These are phyloP conservation scores for Acacia pycnantha DNA, from an alignment of 331 rosid genomes.

Conservation along the genomic window DNA sequence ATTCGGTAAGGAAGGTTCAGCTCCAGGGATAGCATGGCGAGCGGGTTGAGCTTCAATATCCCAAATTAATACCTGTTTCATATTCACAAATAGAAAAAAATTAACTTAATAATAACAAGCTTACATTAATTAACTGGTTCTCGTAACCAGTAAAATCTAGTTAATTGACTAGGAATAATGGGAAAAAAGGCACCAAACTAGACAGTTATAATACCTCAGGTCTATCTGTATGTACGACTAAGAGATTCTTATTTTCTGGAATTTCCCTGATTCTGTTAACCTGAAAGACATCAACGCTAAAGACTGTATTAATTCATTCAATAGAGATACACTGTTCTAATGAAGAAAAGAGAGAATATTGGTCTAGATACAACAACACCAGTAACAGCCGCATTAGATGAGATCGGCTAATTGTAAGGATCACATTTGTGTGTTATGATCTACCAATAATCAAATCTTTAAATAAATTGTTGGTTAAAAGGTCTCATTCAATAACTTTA, in stretches of 20 bases:
- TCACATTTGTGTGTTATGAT: no score
- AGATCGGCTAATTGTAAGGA: neutral
- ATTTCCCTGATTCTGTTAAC: slow-evolving; percentile 8
- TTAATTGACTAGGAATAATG: neutral
- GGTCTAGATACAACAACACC: neutral
- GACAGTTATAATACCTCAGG: neutral
- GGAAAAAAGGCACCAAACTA: neutral
- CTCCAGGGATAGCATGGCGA: slow-evolving; percentile 10
- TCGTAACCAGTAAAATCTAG: neutral
- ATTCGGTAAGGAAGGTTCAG: neutral
- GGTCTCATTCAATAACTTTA: no score
- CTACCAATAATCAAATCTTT: no score
- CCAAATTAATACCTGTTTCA: neutral
- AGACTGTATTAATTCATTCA: neutral
- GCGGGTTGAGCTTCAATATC: slow-evolving; percentile 6
- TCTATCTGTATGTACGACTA: neutral
- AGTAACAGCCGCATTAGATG: no score
- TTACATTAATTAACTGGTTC: neutral
- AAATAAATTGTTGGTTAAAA: no score
- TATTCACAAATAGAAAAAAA: neutral
- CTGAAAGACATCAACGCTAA: neutral
- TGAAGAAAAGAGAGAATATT: neutral
- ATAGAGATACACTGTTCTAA: neutral
- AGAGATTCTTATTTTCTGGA: neutral
- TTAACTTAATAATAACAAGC: neutral